These are phyloP conservation scores for Spathaspora gorwiae DNA, from an alignment of 805 yeast genomes.

Conservation along the genomic window DNA sequence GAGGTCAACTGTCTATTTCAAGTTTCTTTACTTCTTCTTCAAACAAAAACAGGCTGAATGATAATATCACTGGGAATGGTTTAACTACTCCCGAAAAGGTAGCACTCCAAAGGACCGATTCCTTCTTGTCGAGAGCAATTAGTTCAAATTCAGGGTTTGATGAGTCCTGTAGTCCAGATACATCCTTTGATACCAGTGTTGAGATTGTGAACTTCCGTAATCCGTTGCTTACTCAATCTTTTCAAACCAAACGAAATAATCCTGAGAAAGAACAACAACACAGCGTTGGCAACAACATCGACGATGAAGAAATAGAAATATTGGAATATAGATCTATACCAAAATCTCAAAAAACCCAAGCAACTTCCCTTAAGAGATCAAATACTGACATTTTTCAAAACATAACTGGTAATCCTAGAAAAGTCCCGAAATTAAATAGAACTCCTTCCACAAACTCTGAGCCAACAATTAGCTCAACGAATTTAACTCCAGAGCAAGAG, in stretches of 20 bases:
- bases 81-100: too few relatives aligned
- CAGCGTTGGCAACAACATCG: neutral
- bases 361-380: constrained; percentile 17
- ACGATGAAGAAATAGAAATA: neutral
- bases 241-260: neutral
- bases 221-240: constrained; percentile 12
- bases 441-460: neutral
- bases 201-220: constrained; percentile 35
- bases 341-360: neutral
- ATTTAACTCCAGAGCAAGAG: constrained; percentile 38
- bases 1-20: constrained; percentile 22
- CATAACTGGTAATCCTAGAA: constrained; percentile 18
- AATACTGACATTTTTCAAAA: constrained; percentile 14
- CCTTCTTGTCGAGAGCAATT: constrained; percentile 16
- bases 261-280: neutral
- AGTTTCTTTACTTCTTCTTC: constrained; percentile 18
- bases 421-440: constrained; percentile 13
- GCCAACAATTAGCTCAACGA: constrained; percentile 1
- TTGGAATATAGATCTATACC: neutral
- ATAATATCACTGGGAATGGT: too few relatives aligned
- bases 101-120: constrained; percentile 13
- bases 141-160: constrained; percentile 20
- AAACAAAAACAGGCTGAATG: neutral
- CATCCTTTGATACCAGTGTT: constrained; percentile 32
- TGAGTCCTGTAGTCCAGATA: constrained; percentile 26